phyloP scores from a whole-genome alignment of 768 basidiomycete species.

The Tulasnella sp. region DNA sequence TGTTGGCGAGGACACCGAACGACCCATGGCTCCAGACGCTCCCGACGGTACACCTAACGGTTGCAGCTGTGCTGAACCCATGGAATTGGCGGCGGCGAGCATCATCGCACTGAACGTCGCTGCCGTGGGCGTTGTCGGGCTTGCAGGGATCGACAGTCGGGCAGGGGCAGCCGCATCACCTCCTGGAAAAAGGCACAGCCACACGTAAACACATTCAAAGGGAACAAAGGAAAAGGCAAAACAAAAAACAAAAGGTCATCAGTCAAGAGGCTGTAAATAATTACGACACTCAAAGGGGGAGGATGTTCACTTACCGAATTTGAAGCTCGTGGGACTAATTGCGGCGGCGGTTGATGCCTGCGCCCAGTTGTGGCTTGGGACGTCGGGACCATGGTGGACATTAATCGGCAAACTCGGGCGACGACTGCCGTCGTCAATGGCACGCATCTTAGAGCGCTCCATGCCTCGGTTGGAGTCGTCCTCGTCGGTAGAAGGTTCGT shows the following conservation, averaged over 20 bases:
- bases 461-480: slow-evolving; percentile 37
- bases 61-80: neutral
- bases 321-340: neutral
- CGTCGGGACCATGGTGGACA: slow-evolving; percentile 27
- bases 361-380: slow-evolving; percentile 6
- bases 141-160: slow-evolving; percentile 1
- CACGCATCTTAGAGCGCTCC: slow-evolving; percentile 44
- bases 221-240: neutral
- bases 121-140: slow-evolving; percentile 25
- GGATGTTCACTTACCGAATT: slow-evolving; percentile 5
- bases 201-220: neutral
- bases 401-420: slow-evolving; percentile 46
- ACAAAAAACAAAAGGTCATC: neutral
- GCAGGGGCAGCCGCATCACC: neutral
- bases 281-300: neutral
- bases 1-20: slow-evolving; percentile 2
- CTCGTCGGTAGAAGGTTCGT: slow-evolving; percentile 35
- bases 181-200: slow-evolving; percentile 10
- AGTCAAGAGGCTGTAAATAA: neutral
- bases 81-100: neutral
- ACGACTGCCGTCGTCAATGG: slow-evolving; percentile 45
- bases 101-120: slow-evolving; percentile 7
- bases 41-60: neutral
- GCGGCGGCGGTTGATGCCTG: slow-evolving; percentile 5
- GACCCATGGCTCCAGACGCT: neutral